Evolutionary conservation across 2,329 filamentous ascomycete species (phyloP), one percentile per base, ranked within the genome.

Genomic region (Hymenoscyphus repandus): DNA sequence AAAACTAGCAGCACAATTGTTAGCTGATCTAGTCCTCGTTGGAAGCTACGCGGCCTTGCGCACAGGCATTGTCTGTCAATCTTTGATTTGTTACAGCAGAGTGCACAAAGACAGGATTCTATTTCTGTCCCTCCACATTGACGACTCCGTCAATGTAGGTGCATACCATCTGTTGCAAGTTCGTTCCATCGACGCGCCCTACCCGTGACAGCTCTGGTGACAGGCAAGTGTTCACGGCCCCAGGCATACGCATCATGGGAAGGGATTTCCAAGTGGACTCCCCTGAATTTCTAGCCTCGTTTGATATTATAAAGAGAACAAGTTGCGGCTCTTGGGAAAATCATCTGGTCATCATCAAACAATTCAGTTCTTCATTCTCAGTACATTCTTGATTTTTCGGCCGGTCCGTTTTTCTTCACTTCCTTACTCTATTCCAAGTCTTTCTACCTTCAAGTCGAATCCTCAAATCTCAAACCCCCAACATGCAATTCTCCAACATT

Each of bases 401-500:
- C 58, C 45, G 58, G 55, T 45, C 58, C 57, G 58, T 59, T 52
- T 58, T 54, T 37, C 41, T 46, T 50, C 44, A 34, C 45, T 36
- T 43, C 37, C 42, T 38, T 38, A 41, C n/a, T 50, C 17, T 18
- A 39, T 43, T 43, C 44, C 33, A 51, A 44, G 27, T 34, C 27
- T 50, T 36, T 51, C 18, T 40, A 30, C 27, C 39, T 49, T 48
- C 30, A 39, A 49, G 48, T 47, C 46, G 45, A 53, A 40, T 41
- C 37, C 51, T 42, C 34, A 37, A 54, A 45, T 41, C 49, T 52
- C 44, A 43, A 52, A 51, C 47, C 52, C 42, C 41, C 53, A 62
- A 58, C 18, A 62, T 62, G 58, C 56, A 59, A 45, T 55, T 63
- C 57, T 45, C 53, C 39, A 57, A 40, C 50, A 4, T 63, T 49